Base-by-base conservation (phyloP, 768 basidiomycete genomes). In the Kwoniella pini region DNA sequence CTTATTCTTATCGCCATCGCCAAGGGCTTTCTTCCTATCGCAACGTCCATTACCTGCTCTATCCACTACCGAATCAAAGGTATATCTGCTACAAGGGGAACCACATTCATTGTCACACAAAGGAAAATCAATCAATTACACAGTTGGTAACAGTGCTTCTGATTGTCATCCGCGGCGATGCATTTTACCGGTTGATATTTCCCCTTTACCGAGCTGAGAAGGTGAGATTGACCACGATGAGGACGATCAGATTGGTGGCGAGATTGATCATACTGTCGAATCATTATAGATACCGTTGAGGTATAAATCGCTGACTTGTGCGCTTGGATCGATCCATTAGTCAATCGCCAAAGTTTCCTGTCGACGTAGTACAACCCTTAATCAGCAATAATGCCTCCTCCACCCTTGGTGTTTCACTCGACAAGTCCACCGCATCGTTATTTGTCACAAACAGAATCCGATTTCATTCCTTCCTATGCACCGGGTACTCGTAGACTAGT, bases 301-400 rank as follows among this genome's bases (percentile, higher is more conserved):
- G 28, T 26, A 13, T 40, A 13, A 53, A 53, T 43, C 30, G 55
- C 55, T 57, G 31, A 57, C n/a, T n/a, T n/a, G n/a, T n/a, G n/a
- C n/a, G n/a, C n/a, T n/a, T n/a, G n/a, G n/a, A n/a, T 19, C 5
- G 11, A 19, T 13, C 40, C 33, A 40, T 43, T 4, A 17, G 42
- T 13, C 26, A 9, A 19, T 1, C 42, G 50, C 44, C 19, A 19
- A 24, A 48, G n/a, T n/a, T n/a, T 22, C 45, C 24, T 21, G 38
- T 22, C 21, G 12, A 11, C n/a, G 31, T 24, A 36, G 21, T 22
- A 5, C 46, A 26, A 30, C 31, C 43, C 40, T 22, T 54, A 36
- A 36, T 36, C 33, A 36, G 33, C 28, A 11, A 43, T 13, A 1
- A 56, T 45, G 39, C 54, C 54, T 44, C 54, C 42, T 36, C 42